Percentiles rank a stretch among this genome's conserved stretches.
Evolutionary conservation across 163 green algal genomes (phyloP).

Genomic region (Volvox carteri): DNA sequence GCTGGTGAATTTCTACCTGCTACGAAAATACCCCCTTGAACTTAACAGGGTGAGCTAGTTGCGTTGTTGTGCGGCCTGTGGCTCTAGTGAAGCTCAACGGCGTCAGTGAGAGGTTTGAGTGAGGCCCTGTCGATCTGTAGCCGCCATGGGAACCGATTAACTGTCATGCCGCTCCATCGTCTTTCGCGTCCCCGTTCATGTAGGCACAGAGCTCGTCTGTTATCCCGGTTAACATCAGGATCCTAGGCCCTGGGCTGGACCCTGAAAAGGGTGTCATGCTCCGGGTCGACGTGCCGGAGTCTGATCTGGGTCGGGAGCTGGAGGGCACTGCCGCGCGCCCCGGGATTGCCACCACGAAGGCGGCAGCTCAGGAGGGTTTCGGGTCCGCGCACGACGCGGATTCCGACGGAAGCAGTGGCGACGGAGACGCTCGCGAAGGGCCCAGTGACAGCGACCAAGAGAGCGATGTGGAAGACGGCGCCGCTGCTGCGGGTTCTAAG

Average conservation of each 20-base stretch:
- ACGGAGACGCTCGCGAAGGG: background rate
- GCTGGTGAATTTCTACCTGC: too few species aligned
- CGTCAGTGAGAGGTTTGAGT: too few species aligned
- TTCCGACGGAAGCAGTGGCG: background rate
- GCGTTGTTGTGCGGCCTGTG: too few species aligned
- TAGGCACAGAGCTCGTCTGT: too few species aligned
- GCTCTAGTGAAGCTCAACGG: too few species aligned
- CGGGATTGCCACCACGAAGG: background rate
- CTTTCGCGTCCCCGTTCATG: too few species aligned
- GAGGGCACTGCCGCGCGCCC: background rate
- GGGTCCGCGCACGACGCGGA: background rate
- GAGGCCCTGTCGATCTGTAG: too few species aligned
- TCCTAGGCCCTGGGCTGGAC: conserved; percentile 5
- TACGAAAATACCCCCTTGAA: too few species aligned
- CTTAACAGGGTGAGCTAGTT: too few species aligned
- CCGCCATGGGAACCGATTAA: too few species aligned
- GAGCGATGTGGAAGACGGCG: background rate
- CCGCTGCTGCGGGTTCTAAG: too few species aligned
- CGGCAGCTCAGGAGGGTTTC: background rate
- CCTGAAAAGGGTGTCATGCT: background rate
- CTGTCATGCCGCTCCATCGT: too few species aligned
- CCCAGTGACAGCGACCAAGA: background rate
- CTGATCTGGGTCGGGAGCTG: background rate
- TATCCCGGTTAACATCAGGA: conserved; percentile 15
- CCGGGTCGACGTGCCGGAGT: background rate